Percentiles rank a stretch among this genome's conserved stretches.
phyloP scores from a whole-genome alignment of 108 stramenopile species.

The Cyclotella cryptica region DNA sequence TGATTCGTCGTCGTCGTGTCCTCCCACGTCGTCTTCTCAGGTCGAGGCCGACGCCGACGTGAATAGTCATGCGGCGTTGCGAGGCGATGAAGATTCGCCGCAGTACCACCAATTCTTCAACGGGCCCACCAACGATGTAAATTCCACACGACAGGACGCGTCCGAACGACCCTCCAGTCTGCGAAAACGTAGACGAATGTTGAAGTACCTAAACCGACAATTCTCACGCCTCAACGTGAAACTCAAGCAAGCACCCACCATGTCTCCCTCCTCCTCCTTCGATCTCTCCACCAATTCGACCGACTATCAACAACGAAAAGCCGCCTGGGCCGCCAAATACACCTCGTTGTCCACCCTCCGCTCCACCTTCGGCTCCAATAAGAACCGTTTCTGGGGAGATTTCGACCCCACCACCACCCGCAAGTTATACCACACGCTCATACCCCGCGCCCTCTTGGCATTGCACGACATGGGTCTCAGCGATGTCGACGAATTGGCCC shows the following conservation, averaged over 20 bases:
- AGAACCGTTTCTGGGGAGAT: slow-evolving; percentile 89
- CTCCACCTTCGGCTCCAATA: slow-evolving; percentile 79
- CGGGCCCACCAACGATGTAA: not conserved
- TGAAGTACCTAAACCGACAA: not conserved
- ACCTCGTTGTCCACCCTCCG: slow-evolving; percentile 77
- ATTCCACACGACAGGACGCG: not conserved
- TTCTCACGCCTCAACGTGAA: slow-evolving; percentile 19
- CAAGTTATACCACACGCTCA: slow-evolving; percentile 80
- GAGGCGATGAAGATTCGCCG: not conserved
- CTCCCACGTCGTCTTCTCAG: not conserved
- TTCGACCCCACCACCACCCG: slow-evolving; percentile 78
- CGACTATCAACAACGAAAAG: slow-evolving; percentile 76
- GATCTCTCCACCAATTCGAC: not conserved
- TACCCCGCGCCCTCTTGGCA: slow-evolving; percentile 83
- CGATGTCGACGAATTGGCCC: slow-evolving; percentile 79
- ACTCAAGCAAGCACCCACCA: not conserved
- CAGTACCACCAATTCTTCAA: not conserved
- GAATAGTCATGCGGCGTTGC: not conserved
- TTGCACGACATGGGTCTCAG: slow-evolving; percentile 44
- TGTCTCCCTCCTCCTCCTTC: not conserved
- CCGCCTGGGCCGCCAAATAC: slow-evolving; percentile 81
- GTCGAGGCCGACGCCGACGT: not conserved
- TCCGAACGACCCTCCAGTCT: not conserved
- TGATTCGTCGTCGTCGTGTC: slow-evolving; percentile 11
- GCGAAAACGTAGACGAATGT: slow-evolving; percentile 3